These are phyloP conservation scores for Salix koriyanagi DNA, from an alignment of 345 rosid genomes.

Conservation along the genomic window DNA sequence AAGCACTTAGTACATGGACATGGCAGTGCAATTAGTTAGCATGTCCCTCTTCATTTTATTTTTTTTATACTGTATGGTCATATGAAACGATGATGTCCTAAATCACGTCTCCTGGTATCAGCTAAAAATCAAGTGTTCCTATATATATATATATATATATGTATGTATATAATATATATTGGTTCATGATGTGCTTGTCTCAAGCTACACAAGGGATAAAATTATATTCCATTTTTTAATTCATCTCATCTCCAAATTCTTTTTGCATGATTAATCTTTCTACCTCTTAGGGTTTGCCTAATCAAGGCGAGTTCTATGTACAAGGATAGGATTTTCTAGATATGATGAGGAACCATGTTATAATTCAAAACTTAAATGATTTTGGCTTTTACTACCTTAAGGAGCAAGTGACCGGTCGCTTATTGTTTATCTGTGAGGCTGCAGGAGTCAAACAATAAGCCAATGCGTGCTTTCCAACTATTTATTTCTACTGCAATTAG, in stretches of 20 bases:
- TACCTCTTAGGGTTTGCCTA: too few species aligned
- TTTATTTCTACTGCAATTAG: background rate
- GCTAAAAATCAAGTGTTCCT: background rate
- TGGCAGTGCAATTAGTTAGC: background rate
- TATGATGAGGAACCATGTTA: background rate
- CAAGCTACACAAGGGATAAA: background rate
- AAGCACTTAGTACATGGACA: background rate
- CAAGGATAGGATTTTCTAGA: background rate
- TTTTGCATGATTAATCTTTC: background rate
- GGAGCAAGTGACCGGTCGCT: background rate
- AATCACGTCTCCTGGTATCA: background rate
- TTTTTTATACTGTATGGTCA: background rate
- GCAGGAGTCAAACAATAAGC: conserved; percentile 9
- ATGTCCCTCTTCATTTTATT: background rate
- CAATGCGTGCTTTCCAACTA: conserved; percentile 6
- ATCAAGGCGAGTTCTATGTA: background rate
- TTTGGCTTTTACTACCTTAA: background rate
- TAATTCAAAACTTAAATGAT: background rate
- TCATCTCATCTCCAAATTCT: background rate
- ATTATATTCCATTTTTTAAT: background rate
- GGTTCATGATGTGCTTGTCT: background rate
- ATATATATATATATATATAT: too few species aligned
- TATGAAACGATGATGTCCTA: background rate
- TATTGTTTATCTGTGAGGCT: too few species aligned
- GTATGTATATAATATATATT: background rate